Conservation (phyloP, 2,329 filamentous ascomycete species). For the Diaporthe australafricana region DNA sequence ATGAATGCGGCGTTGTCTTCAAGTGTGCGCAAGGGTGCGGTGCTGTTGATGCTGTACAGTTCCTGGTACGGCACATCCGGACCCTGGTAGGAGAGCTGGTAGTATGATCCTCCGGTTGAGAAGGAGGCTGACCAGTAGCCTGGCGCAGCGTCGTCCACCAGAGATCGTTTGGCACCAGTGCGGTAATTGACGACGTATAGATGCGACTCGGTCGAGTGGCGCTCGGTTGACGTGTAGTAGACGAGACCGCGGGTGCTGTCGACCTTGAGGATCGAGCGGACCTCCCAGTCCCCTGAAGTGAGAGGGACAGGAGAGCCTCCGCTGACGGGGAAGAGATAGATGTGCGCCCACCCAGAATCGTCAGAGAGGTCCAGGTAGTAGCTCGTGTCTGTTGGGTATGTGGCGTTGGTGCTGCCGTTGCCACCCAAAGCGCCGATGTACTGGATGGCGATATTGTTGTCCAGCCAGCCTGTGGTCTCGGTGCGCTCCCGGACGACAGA, state of each 20-base stretch:
- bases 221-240: slow-evolving; percentile 74
- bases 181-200: slow-evolving; percentile 74
- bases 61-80: slow-evolving; percentile 78
- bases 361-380: slow-evolving; percentile 78
- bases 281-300: slow-evolving; percentile 75
- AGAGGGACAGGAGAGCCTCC: slow-evolving; percentile 67
- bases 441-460: slow-evolving; percentile 66
- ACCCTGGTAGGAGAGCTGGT: slow-evolving; percentile 73
- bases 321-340: slow-evolving; percentile 72
- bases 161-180: slow-evolving; percentile 63
- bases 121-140: slow-evolving; percentile 75
- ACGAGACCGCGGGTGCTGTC: slow-evolving; percentile 66
- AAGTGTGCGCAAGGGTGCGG: slow-evolving; percentile 66
- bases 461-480: slow-evolving; percentile 71
- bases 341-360: slow-evolving; percentile 72
- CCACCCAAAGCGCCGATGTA: slow-evolving; percentile 61
- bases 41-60: slow-evolving; percentile 68
- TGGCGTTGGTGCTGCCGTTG: background rate
- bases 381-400: background rate
- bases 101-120: slow-evolving; percentile 71
- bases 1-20: slow-evolving; percentile 70
- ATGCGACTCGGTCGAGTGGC: slow-evolving; percentile 75
- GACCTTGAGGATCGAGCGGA: slow-evolving; percentile 68
- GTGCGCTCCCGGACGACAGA: slow-evolving; percentile 66
- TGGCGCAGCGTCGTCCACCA: slow-evolving; percentile 70